Evolutionary conservation across 2,329 filamentous ascomycete species (phyloP), one percentile per base, ranked within the genome.

Genomic region (Trichophaea hybrida): DNA sequence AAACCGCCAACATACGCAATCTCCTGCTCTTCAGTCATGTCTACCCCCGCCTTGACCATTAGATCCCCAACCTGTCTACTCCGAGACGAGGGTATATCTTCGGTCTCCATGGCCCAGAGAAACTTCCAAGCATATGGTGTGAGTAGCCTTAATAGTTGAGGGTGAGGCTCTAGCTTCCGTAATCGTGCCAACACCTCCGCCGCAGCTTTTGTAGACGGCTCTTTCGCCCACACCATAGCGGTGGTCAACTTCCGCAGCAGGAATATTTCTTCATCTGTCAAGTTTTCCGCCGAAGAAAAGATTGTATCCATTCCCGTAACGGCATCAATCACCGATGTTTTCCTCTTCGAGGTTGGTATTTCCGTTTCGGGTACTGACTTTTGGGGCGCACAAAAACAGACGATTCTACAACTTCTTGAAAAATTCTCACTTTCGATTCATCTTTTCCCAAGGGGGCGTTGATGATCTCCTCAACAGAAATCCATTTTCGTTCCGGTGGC

Each of bases 1-100:
- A 63, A 51, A 37, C 60, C 67, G 12, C 67, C 67, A n/a, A 68
- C 64, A 43, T 67, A 64, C 8, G 58, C 61, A 4, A 66, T 52
- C 35, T 63, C 58, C 51, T 68, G 65, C 32, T 60, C 58, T 13
- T 61, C 58, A 1, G 44, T 60, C 43, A 68, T 40, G 31, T 57
- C 58, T 6, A 61, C 43, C 6, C 55, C 48, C 4, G 65, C 62
- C 15, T 57, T 33, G 4, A 52, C 59, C 59, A 61, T 61, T 43
- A 65, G 59, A 40, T 68, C 64, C 15, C 62, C 65, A 38, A 63
- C 59, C 32, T 67, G 35, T 13, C 50, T 56, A 13, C 58, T 64
- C 37, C 68, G 55, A 15, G 59, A 60, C 7, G 65, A 55, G 33
- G 62, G 64, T 12, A 66, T 59, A 8, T 37, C 37, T 4, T 46